These are phyloP conservation scores for Beauveria caledonica DNA, from an alignment of 2,329 filamentous ascomycete species.

Conservation along the genomic window DNA sequence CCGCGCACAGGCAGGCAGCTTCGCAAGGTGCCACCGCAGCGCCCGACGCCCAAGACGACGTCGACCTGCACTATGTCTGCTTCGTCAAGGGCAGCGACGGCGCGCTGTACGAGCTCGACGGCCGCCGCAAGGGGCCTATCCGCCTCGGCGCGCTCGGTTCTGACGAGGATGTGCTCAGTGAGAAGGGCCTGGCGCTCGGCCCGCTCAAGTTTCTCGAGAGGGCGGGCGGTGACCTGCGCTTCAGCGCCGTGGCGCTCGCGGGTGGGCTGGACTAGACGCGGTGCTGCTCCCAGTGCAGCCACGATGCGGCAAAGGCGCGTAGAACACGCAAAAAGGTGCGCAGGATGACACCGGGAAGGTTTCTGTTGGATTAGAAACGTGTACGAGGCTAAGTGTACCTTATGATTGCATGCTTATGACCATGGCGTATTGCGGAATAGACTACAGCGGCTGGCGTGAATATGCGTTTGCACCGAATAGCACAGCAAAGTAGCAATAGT, in stretches of 20 bases:
- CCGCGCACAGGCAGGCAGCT: slow-evolving; percentile 71
- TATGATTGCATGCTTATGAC: background rate
- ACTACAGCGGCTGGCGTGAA: background rate
- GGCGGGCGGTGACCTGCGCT: slow-evolving; percentile 47
- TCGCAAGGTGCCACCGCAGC: slow-evolving; percentile 68
- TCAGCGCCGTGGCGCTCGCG: slow-evolving; percentile 50
- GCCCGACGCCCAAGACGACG: slow-evolving; percentile 66
- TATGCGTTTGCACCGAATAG: background rate
- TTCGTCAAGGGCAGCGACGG: slow-evolving; percentile 72
- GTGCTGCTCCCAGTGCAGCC: background rate
- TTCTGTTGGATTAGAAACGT: background rate
- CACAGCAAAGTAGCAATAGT: background rate
- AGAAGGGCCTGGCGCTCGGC: slow-evolving; percentile 66
- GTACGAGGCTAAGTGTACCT: background rate
- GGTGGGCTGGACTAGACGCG: slow-evolving; percentile 36
- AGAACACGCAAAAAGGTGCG: background rate
- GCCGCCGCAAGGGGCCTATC: slow-evolving; percentile 49
- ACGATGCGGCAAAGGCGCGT: background rate
- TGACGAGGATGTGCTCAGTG: slow-evolving; percentile 65
- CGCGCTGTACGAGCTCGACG: slow-evolving; percentile 53
- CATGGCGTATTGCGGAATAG: background rate
- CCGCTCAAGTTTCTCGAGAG: slow-evolving; percentile 48
- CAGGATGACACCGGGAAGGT: background rate
- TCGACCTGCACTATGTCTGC: slow-evolving; percentile 95
- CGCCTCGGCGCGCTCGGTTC: slow-evolving; percentile 44